Evolutionary conservation across 768 basidiomycete species (phyloP).

Genomic region (Lentinus brumalis): DNA sequence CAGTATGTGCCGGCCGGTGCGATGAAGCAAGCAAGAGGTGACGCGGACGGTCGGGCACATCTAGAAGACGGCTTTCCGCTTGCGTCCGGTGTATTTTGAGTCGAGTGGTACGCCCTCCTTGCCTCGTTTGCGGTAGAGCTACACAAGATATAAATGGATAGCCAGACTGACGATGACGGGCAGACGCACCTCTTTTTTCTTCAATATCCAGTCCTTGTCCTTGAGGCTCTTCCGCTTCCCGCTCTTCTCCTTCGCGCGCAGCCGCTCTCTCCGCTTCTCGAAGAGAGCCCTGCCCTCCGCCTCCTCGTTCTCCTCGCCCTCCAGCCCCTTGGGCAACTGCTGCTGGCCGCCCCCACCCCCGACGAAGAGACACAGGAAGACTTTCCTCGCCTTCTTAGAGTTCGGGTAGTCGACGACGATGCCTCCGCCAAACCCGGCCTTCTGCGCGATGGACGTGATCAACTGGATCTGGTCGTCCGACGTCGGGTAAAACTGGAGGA

Average conservation of each 20-base stretch:
- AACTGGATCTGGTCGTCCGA: slow-evolving; percentile 97
- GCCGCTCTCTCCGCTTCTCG: slow-evolving; percentile 76
- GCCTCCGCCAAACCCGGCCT: slow-evolving; percentile 96
- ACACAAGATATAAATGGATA: neutral
- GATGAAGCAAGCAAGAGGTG: no score
- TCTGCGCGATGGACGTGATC: slow-evolving; percentile 90
- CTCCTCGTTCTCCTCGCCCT: slow-evolving; percentile 58
- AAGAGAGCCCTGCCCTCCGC: slow-evolving; percentile 64
- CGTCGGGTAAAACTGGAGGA: slow-evolving; percentile 95
- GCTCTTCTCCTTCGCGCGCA: slow-evolving; percentile 53
- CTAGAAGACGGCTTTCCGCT: slow-evolving; percentile 76
- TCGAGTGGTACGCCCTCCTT: slow-evolving; percentile 84
- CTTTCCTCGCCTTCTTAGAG: slow-evolving; percentile 92
- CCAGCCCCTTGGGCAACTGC: slow-evolving; percentile 73
- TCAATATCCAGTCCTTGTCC: slow-evolving; percentile 90
- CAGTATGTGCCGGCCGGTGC: neutral
- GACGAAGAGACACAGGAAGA: slow-evolving; percentile 91
- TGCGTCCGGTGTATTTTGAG: slow-evolving; percentile 92
- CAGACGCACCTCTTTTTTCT: slow-evolving; percentile 86
- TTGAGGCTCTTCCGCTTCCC: slow-evolving; percentile 75
- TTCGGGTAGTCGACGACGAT: slow-evolving; percentile 97
- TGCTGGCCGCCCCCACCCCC: slow-evolving; percentile 61
- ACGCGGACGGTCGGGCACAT: neutral
- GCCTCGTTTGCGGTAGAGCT: slow-evolving; percentile 84
- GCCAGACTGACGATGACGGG: neutral